Conservation (phyloP, 148 eudicot species). For the Cornus suecica region DNA sequence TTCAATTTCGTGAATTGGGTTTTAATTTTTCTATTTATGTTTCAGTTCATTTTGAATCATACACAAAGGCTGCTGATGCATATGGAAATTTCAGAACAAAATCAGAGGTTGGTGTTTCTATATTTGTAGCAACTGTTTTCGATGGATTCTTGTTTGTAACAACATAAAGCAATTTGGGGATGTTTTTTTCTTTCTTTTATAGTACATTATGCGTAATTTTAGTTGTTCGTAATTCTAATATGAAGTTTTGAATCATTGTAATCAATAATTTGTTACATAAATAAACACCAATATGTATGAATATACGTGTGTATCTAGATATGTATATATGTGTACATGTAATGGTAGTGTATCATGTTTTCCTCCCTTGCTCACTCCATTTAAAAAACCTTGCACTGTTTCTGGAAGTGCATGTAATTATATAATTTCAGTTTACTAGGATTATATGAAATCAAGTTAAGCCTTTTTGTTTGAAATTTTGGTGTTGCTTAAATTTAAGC, state of each 20-base stretch:
- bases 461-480: no score
- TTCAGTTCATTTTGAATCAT: constrained; percentile 55
- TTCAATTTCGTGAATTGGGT: constrained; percentile 39
- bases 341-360: no score
- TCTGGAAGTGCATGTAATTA: background rate
- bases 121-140: background rate
- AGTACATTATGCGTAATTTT: no score
- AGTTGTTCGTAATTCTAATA: no score
- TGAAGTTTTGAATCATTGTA: no score
- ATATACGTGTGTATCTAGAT: no score
- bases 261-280: no score
- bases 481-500: no score
- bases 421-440: background rate
- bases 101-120: constrained; percentile 43
- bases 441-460: no score
- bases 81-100: constrained; percentile 25
- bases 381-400: background rate
- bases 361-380: no score
- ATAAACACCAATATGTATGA: no score
- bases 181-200: background rate
- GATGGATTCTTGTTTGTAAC: background rate
- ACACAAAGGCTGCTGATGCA: constrained; percentile 19
- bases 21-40: constrained; percentile 52
- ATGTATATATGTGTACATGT: no score
- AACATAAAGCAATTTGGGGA: background rate